These are phyloP conservation scores for Nevesoporus exiguus DNA, from an alignment of 768 basidiomycete species.

Conservation along the genomic window DNA sequence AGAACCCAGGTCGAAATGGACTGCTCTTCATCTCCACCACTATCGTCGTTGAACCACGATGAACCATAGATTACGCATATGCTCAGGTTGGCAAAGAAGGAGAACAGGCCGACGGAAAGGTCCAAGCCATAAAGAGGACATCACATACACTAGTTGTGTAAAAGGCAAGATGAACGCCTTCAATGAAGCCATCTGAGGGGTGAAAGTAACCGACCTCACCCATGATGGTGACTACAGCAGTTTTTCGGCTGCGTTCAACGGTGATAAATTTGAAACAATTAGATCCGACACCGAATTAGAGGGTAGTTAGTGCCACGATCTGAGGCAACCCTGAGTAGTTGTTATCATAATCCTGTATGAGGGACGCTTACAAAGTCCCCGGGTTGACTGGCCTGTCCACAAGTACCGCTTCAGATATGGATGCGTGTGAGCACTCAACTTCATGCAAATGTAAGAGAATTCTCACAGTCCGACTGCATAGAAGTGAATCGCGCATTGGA, in stretches of 20 bases:
- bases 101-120: constrained; percentile 63
- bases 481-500: constrained; percentile 45
- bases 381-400: constrained; percentile 40
- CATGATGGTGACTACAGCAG: constrained; percentile 52
- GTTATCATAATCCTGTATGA: not conserved
- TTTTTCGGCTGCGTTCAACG: constrained; percentile 60
- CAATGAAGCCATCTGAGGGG: not conserved
- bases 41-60: constrained; percentile 54
- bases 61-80: constrained; percentile 56
- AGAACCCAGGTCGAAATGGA: constrained; percentile 13
- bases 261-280: constrained; percentile 60
- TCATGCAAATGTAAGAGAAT: not conserved
- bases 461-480: constrained; percentile 54
- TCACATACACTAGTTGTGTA: constrained; percentile 50
- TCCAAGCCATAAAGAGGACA: constrained; percentile 69
- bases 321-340: constrained; percentile 19
- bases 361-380: constrained; percentile 43
- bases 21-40: constrained; percentile 22
- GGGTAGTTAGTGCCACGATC: constrained; percentile 53
- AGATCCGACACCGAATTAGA: constrained; percentile 56
- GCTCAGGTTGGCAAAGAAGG: constrained; percentile 47
- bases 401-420: constrained; percentile 47
- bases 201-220: constrained; percentile 48
- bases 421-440: constrained; percentile 4
- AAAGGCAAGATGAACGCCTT: not conserved